Evolutionary conservation across 129 eudicot genomes (phyloP).

Genomic region (Flaveria robusta): DNA sequence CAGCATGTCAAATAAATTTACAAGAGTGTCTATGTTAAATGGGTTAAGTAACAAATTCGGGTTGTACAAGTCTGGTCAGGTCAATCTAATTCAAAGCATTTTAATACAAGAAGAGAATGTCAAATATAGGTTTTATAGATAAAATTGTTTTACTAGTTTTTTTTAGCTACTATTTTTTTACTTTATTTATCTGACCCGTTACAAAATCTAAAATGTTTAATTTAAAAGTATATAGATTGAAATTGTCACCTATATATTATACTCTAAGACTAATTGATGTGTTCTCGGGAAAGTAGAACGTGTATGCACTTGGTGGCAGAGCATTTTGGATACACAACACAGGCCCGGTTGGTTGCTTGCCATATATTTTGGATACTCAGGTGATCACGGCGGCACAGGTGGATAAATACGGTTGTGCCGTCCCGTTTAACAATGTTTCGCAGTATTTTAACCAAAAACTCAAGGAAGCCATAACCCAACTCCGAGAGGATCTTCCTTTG

Average conservation of each 20-base stretch:
- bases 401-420: conserved; percentile 63
- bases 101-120: too few relatives aligned
- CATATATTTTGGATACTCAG: conserved; percentile 54
- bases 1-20: not conserved
- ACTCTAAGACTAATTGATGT: not conserved
- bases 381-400: conserved; percentile 49
- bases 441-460: conserved; percentile 51
- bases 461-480: conserved; percentile 46
- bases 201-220: too few relatives aligned
- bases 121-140: too few relatives aligned
- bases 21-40: not conserved
- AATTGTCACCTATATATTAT: not conserved
- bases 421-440: conserved; percentile 60
- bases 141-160: too few relatives aligned
- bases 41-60: too few relatives aligned
- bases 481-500: conserved; percentile 56
- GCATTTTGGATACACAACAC: conserved; percentile 83
- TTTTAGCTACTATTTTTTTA: too few relatives aligned
- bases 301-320: conserved; percentile 66
- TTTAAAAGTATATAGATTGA: not conserved
- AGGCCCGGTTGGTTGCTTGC: conserved; percentile 76
- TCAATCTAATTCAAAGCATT: too few relatives aligned
- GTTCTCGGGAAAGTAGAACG: conserved; percentile 31
- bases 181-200: too few relatives aligned
- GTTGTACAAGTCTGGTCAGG: too few relatives aligned